Conservation (phyloP, 2,329 filamentous ascomycete genomes). For the Elsinoe perseae region DNA sequence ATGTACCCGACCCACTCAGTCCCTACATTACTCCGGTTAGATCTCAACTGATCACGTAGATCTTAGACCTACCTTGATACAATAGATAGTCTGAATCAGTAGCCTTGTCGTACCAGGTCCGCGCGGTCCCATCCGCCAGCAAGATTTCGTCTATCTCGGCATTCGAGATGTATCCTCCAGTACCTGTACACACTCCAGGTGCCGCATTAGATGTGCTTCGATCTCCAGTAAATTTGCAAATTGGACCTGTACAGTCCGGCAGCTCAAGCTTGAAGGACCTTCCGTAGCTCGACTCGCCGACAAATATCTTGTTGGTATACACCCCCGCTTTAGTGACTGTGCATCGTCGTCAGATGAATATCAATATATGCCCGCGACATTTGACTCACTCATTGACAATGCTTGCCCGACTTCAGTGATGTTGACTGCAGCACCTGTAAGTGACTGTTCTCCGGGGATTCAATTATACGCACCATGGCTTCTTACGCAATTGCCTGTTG, state of each 20-base stretch:
- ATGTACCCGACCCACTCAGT: constrained; percentile 24
- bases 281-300: constrained; percentile 88
- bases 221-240: constrained; percentile 25
- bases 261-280: constrained; percentile 58
- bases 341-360: background rate
- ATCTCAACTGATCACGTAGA: background rate
- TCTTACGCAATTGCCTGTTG: constrained; percentile 24
- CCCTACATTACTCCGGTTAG: background rate
- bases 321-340: constrained; percentile 45
- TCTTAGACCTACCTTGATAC: background rate
- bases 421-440: constrained; percentile 31
- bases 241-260: constrained; percentile 23
- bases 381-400: constrained; percentile 28
- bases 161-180: constrained; percentile 31
- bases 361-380: background rate
- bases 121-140: constrained; percentile 16
- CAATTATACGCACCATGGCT: background rate
- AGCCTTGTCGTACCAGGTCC: constrained; percentile 15
- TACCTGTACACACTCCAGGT: constrained; percentile 28
- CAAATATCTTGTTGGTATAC: constrained; percentile 59
- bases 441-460: background rate
- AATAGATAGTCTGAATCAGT: constrained; percentile 11
- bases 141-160: constrained; percentile 31
- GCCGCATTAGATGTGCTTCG: constrained; percentile 23
- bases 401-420: constrained; percentile 30